Evolutionary conservation across 257 asterid species (phyloP).

Genomic region (Scutellaria minor): DNA sequence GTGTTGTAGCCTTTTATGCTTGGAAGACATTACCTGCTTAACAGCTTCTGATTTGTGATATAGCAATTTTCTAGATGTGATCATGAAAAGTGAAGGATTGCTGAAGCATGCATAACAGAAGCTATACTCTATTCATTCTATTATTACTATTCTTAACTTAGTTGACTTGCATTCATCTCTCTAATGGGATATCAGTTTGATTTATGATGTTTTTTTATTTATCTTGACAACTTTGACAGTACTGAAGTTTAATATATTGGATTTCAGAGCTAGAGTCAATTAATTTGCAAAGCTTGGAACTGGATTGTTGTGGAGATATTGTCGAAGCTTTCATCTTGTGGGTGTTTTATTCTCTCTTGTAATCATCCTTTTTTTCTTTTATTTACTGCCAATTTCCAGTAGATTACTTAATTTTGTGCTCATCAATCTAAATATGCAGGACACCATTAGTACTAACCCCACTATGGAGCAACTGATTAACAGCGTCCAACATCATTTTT

Average conservation of each 20-base stretch:
- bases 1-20: too few relatives aligned
- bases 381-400: background rate
- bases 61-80: too few relatives aligned
- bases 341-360: constrained; percentile 32
- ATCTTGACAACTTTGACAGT: background rate
- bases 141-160: background rate
- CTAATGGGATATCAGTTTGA: background rate
- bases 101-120: too few relatives aligned
- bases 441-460: constrained; percentile 57
- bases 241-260: constrained; percentile 27
- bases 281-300: constrained; percentile 74
- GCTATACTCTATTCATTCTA: background rate
- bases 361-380: background rate
- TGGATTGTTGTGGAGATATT: constrained; percentile 84
- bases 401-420: background rate
- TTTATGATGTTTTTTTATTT: constrained; percentile 13
- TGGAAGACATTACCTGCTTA: too few relatives aligned
- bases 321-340: constrained; percentile 76
- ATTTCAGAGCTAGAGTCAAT: constrained; percentile 47
- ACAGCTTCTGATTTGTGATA: too few relatives aligned
- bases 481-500: constrained; percentile 73
- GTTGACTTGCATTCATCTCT: background rate
- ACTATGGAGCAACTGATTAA: constrained; percentile 71
- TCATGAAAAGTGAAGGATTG: too few relatives aligned
- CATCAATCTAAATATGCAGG: constrained; percentile 46